Conservation (phyloP, 2,329 filamentous ascomycete genomes). For the Sarocladiaceae sp. region DNA sequence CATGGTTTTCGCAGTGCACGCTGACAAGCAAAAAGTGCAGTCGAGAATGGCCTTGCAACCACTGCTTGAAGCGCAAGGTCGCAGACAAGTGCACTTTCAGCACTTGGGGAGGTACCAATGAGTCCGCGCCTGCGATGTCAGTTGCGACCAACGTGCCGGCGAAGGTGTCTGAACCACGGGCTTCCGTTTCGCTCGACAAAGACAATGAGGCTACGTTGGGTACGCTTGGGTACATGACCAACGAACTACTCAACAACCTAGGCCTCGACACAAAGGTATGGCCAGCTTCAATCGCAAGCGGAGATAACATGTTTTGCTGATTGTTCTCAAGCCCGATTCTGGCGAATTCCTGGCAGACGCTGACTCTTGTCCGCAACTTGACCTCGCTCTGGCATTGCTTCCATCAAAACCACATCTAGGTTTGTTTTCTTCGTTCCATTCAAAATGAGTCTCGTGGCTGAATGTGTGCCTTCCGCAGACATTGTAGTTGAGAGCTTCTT, state of each 20-base stretch:
- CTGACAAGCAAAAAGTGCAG: constrained; percentile 21
- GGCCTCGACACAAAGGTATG: constrained; percentile 8
- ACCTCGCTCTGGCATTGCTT: constrained; percentile 19
- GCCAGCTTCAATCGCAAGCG: not conserved
- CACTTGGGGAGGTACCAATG: constrained; percentile 10
- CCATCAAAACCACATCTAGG: constrained; percentile 22
- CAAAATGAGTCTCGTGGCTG: not conserved
- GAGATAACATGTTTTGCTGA: constrained; percentile 9
- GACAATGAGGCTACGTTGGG: not conserved
- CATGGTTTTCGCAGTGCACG: not conserved
- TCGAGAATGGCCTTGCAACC: constrained; percentile 28
- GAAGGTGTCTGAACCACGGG: too few species aligned
- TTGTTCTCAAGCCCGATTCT: not conserved
- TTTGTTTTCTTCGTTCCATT: constrained; percentile 11
- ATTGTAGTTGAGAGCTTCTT: constrained; percentile 23
- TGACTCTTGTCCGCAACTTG: constrained; percentile 15
- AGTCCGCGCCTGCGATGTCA: constrained; percentile 3
- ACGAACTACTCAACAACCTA: constrained; percentile 4
- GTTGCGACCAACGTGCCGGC: too few species aligned
- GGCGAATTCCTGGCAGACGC: constrained; percentile 10
- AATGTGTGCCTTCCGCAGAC: constrained; percentile 16
- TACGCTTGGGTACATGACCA: constrained; percentile 6
- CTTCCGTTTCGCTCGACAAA: too few species aligned
- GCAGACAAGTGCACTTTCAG: constrained; percentile 24
- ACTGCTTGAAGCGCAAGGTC: constrained; percentile 26